Percentiles rank a stretch among this genome's conserved stretches.
Evolutionary conservation across 805 yeast genomes (phyloP).

Genomic region (Saccharomycopsis sp.): DNA sequence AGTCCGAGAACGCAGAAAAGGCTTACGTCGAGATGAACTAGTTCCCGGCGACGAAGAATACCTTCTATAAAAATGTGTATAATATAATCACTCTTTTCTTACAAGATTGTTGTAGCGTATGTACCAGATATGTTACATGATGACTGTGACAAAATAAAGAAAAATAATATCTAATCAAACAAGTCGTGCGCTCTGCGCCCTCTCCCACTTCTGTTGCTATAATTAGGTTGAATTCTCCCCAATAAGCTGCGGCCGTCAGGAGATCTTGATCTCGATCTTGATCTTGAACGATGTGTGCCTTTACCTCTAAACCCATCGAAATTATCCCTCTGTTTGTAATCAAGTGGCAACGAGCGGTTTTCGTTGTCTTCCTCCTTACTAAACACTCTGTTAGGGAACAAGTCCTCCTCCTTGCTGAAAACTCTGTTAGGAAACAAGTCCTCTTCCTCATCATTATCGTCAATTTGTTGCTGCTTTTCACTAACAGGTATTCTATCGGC

Average conservation of each 20-base stretch:
- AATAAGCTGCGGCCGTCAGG: not conserved
- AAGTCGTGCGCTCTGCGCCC: not conserved
- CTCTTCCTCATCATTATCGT: conserved; percentile 24
- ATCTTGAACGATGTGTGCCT: not conserved
- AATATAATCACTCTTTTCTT: not conserved
- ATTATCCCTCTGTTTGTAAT: not conserved
- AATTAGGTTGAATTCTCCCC: not conserved
- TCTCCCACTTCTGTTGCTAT: not conserved
- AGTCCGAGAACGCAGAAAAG: not conserved
- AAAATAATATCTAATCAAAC: not conserved
- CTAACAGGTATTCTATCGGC: conserved; percentile 30
- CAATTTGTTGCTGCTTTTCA: conserved; percentile 1
- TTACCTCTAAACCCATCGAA: conserved; percentile 1
- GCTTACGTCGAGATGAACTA: not conserved
- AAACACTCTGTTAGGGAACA: conserved; percentile 29
- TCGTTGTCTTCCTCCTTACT: conserved; percentile 11
- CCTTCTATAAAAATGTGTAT: not conserved
- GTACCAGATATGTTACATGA: conserved; percentile 2
- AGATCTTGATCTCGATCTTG: conserved; percentile 5
- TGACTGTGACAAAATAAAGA: not conserved
- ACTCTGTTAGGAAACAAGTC: conserved; percentile 35
- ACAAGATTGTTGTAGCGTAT: not conserved
- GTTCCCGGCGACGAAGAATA: not conserved
- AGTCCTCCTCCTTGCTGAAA: conserved; percentile 32
- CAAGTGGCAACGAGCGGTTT: not conserved